A percentile compares a stretch with the other conserved stretches of the same genome.
Evolutionary conservation across 805 yeast genomes (phyloP).

Genomic region (Starmerella tilneyi): DNA sequence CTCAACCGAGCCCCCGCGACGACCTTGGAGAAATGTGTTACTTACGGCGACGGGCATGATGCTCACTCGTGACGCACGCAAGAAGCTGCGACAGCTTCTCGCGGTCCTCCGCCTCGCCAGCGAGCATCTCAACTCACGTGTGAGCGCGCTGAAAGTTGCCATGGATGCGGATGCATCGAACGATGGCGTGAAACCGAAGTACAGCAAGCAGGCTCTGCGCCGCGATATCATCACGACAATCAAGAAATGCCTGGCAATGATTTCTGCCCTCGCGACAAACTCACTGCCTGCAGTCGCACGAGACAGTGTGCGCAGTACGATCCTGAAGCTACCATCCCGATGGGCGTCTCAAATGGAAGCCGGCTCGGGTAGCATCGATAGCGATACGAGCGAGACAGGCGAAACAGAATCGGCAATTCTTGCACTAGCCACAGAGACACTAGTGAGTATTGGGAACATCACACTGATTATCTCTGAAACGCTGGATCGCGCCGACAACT

Average conservation of each 20-base stretch:
- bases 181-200: slow-evolving; percentile 24
- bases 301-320: slow-evolving; percentile 65
- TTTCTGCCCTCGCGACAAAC: slow-evolving; percentile 73
- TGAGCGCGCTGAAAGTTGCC: slow-evolving; percentile 22
- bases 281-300: slow-evolving; percentile 71
- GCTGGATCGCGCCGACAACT: slow-evolving; percentile 70
- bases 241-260: slow-evolving; percentile 73
- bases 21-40: slow-evolving; percentile 28
- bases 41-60: slow-evolving; percentile 32
- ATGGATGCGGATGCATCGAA: slow-evolving; percentile 24
- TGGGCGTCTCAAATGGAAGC: slow-evolving; percentile 44
- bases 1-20: slow-evolving; percentile 8
- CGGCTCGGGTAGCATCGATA: slow-evolving; percentile 11
- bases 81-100: slow-evolving; percentile 20
- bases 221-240: slow-evolving; percentile 81
- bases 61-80: slow-evolving; percentile 34
- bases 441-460: slow-evolving; percentile 75
- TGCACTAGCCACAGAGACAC: slow-evolving; percentile 75
- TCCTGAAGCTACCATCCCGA: slow-evolving; percentile 62
- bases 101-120: slow-evolving; percentile 23
- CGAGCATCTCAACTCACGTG: slow-evolving; percentile 23
- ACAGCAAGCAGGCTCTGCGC: slow-evolving; percentile 39
- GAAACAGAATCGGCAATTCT: slow-evolving; percentile 57
- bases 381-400: too few species aligned
- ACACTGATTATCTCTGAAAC: slow-evolving; percentile 79